Base-by-base conservation (phyloP, 148 eudicot genomes). In the Cornus florida region DNA sequence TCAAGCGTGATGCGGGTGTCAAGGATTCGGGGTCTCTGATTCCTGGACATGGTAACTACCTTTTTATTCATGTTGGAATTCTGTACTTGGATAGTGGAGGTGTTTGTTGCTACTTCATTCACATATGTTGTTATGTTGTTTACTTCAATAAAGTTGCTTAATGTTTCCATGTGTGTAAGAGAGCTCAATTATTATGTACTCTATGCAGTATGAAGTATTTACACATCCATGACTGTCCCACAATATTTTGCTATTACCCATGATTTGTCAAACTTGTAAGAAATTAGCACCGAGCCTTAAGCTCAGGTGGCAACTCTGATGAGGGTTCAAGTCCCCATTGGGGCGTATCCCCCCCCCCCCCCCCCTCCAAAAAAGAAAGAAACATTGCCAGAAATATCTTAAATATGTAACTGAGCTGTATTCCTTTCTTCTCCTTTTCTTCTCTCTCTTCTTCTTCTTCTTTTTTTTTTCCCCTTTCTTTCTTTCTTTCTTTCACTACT, bases 1-100 rank as follows among this genome's bases (percentile, higher is more conserved):
- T 96, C 84, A 96, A 96, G 76, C 98, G 99, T 60, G 99, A 96
- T 89, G 99, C 98, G 31, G 99, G 99, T 71, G 99, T 96, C 38
- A 96, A 96, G 86, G 99, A 96, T 82, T 96, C 99, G 67, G 99
- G 99, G 22, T 84, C 97, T 41, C 97, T 94, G 68, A 96, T 96
- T 78, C 98, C 98, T 76, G 99, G 99, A 70, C 98, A 96, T 85
- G 99, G 99, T 96, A 92, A 83, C 73, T 74, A 56, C 33, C n/a
- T 59, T 10, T 28, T 56, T 16, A 19, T 6, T 77, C 32, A 35
- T 38, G 28, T 6, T 66, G 72, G 17, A 43, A 69, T 60, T 70
- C 14, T 67, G 56, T 60, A 11, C 56, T 74, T 57, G 7, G 69
- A 73, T 22, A 23, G 48, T 13, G n/a, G 19, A 39, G 48, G 20